Evolutionary conservation across 768 basidiomycete genomes (phyloP), one percentile per base, ranked within the genome.

Genomic region (Hirschioporus abietinus): DNA sequence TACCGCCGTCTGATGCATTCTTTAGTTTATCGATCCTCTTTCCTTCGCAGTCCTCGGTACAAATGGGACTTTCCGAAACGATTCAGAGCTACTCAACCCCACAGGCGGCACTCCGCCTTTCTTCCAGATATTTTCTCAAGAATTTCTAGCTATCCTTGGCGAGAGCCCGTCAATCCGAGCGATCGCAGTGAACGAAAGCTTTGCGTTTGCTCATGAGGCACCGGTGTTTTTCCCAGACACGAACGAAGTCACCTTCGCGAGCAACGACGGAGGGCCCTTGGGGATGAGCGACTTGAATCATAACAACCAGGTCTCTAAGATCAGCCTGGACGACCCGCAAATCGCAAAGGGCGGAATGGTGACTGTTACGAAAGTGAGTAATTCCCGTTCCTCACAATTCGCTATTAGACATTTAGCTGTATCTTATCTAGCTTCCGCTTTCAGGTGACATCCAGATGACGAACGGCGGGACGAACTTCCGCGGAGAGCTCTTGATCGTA

Each of bases 131-230:
- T 83, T 82, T 71, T 79, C 86, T 70, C 73, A 76, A 2, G 74
- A 75, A n/a, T 92, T 93, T 75, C 76, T 88, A 59, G 66, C 74
- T 7, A 78, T 92, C 65, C 81, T 91, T 0, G 91, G 90, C 0
- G 68, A 74, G 4, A 76, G 78, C 26, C 85, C 91, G 7, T 82
- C 82, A 0, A 82, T 93, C 63, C 81, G 83, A 3, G 74, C 84
- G 67, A 83, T 94, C 61, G 86, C 86, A 0, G 82, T 83, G 8
- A 85, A 86, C 66, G 81, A 82, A 2, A 84, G 81, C 3, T 88
- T 87, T 73, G 88, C 88, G 1, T 86, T 91, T 68, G 91, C 90
- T 20, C 91, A 93, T 72, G 92, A 94, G 76, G 92, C 89, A 1
- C 89, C 90, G 0, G 79, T 92, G 1, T 91, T 86, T 74, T 77